These are phyloP conservation scores for Biancaea sappan DNA, from an alignment of 306 rosid genomes.

Conservation along the genomic window DNA sequence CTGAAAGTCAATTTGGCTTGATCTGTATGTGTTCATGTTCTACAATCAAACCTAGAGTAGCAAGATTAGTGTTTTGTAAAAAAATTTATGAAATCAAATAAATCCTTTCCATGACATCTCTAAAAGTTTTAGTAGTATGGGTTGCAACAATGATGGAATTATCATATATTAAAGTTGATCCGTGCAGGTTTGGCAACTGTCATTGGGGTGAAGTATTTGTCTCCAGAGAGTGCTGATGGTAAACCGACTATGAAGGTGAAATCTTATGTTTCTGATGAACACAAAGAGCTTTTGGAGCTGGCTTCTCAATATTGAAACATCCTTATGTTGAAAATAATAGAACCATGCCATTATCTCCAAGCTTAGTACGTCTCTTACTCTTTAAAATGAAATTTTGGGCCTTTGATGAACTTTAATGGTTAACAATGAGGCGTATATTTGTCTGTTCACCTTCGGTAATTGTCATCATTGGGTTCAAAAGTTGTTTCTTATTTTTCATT, in stretches of 20 bases:
- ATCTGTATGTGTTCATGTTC: not conserved
- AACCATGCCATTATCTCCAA: no score
- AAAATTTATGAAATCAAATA: not conserved
- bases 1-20: not conserved
- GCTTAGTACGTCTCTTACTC: not conserved
- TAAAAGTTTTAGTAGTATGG: not conserved
- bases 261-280: constrained; percentile 55
- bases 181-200: constrained; percentile 77
- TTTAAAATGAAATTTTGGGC: no score
- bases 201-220: constrained; percentile 74
- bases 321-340: not conserved
- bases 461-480: not conserved
- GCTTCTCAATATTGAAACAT: constrained; percentile 60
- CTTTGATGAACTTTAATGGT: not conserved
- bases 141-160: not conserved
- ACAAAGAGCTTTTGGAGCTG: constrained; percentile 67
- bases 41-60: not conserved
- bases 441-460: not conserved
- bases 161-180: not conserved
- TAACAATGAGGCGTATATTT: not conserved
- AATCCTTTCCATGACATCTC: not conserved
- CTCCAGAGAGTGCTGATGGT: constrained; percentile 60
- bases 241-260: constrained; percentile 62
- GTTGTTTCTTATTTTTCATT: no score
- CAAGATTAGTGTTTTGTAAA: not conserved